These are phyloP conservation scores for Spizellomyces punctatus DNA, from an alignment of 192 early-diverging fungal genomes.

Conservation along the genomic window DNA sequence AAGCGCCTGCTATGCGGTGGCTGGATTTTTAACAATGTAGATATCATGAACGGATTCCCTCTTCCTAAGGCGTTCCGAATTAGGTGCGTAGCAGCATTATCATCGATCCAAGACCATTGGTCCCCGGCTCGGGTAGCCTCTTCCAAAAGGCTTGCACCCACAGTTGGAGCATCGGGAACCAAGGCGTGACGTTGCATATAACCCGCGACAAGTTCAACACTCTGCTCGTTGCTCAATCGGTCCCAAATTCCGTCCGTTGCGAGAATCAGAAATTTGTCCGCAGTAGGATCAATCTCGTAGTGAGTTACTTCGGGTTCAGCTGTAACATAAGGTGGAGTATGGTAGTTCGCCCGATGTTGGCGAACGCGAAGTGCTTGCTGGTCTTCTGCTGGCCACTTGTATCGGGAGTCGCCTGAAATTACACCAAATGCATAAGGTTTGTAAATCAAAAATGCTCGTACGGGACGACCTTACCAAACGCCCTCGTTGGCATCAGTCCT, in stretches of 20 bases:
- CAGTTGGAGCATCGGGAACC: constrained; percentile 22
- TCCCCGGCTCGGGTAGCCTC: neutral
- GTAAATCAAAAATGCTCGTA: constrained; percentile 4
- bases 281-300: constrained; percentile 32
- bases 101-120: constrained; percentile 33
- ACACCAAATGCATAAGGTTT: neutral
- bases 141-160: constrained; percentile 12
- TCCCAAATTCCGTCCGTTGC: constrained; percentile 57
- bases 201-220: constrained; percentile 37
- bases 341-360: constrained; percentile 33
- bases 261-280: constrained; percentile 49
- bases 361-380: constrained; percentile 30
- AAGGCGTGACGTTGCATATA: constrained; percentile 33
- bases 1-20: constrained; percentile 44
- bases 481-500: constrained; percentile 56
- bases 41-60: constrained; percentile 26
- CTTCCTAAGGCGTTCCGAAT: constrained; percentile 50
- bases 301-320: constrained; percentile 50
- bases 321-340: constrained; percentile 55
- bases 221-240: constrained; percentile 34
- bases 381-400: constrained; percentile 47
- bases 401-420: constrained; percentile 46
- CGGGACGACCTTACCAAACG: constrained; percentile 46
- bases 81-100: constrained; percentile 49
- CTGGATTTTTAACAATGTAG: constrained; percentile 43